phyloP scores from a whole-genome alignment of 202 grass and related monocot species.

The Panicum virgatum region DNA sequence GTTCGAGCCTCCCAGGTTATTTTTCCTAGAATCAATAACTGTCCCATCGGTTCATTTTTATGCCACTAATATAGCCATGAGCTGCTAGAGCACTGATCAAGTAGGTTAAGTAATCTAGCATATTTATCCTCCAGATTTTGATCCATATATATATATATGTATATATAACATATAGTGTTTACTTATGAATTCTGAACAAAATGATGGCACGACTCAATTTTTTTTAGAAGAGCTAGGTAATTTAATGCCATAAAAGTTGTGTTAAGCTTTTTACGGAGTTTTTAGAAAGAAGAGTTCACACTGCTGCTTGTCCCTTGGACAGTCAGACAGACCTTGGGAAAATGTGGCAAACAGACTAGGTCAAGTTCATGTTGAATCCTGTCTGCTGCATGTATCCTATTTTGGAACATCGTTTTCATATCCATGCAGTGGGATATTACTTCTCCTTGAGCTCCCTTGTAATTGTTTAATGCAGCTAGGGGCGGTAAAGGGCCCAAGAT shows the following conservation, averaged over 20 bases:
- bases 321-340: constrained; percentile 17
- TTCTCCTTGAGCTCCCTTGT: neutral
- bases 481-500: too few species aligned
- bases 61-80: constrained; percentile 4
- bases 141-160: too few species aligned
- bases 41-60: neutral
- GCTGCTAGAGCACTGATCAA: neutral
- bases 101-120: neutral
- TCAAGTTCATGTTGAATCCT: constrained; percentile 16
- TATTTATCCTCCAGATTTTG: neutral
- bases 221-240: too few species aligned
- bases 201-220: too few species aligned
- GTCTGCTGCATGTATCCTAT: neutral
- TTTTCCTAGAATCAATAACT: constrained; percentile 14
- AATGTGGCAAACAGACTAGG: neutral
- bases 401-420: constrained; percentile 10
- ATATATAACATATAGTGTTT: too few species aligned
- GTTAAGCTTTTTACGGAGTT: too few species aligned
- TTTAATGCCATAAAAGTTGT: too few species aligned
- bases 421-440: constrained; percentile 13
- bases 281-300: neutral
- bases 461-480: constrained; percentile 22
- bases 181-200: too few species aligned
- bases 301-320: neutral
- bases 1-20: constrained; percentile 46